These are phyloP conservation scores for Hansenula sp. DNA, from an alignment of 1,139 yeast species.

Conservation along the genomic window DNA sequence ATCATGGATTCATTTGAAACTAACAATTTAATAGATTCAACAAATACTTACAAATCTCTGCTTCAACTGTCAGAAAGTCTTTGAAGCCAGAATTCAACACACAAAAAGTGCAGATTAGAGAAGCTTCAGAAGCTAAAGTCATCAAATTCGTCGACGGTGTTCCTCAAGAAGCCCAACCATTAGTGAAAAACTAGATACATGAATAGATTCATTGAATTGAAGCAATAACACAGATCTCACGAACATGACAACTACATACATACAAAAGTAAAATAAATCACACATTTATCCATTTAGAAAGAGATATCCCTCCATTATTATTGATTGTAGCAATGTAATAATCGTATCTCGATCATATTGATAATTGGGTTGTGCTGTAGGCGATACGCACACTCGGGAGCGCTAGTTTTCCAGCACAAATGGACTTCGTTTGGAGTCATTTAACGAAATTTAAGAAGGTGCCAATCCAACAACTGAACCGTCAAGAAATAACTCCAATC, in stretches of 20 bases:
- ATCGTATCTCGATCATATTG: no score
- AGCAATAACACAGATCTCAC: not conserved
- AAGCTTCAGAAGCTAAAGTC: conserved; percentile 69
- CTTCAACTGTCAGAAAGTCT: conserved; percentile 83
- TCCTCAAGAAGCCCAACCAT: conserved; percentile 32
- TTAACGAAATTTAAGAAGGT: not conserved
- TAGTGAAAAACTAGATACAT: conserved; percentile 21
- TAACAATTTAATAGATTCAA: conserved; percentile 47
- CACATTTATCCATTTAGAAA: not conserved
- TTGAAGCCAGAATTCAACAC: conserved; percentile 85
- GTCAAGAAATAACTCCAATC: no score
- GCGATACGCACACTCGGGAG: conserved; percentile 1
- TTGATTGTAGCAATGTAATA: no score
- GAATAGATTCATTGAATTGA: no score
- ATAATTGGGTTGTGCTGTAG: no score
- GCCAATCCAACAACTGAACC: no score
- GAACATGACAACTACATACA: not conserved
- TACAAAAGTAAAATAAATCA: not conserved
- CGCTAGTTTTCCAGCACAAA: conserved; percentile 1
- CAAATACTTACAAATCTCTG: conserved; percentile 89
- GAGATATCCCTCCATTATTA: not conserved
- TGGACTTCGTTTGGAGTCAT: not conserved
- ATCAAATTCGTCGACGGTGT: conserved; percentile 73
- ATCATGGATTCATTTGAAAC: no score
- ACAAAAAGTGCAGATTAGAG: conserved; percentile 67